Evolutionary conservation across 1,284 basidiomycete genomes (phyloP).

Genomic region (Cryptococcus floricola): DNA sequence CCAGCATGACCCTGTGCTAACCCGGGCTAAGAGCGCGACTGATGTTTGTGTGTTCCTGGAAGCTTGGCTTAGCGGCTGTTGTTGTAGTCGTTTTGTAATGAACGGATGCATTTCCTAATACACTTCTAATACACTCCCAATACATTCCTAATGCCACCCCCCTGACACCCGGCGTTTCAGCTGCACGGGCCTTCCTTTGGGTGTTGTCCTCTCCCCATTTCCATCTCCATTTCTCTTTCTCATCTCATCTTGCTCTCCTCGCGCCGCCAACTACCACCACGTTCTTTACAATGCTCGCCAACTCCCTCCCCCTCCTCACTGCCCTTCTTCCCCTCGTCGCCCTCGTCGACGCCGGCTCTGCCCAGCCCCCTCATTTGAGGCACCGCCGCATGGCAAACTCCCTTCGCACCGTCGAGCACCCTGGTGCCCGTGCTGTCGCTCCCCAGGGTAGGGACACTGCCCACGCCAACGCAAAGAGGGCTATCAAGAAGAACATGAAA

Average conservation of each 20-base stretch:
- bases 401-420: constrained; percentile 4
- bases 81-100: no score
- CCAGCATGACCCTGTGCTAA: no score
- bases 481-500: constrained; percentile 26
- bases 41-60: no score
- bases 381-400: constrained; percentile 20
- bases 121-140: no score
- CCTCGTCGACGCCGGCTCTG: constrained; percentile 12
- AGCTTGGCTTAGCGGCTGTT: no score
- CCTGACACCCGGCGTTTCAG: no score
- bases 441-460: constrained; percentile 18
- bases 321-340: constrained; percentile 32
- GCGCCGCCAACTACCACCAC: neutral
- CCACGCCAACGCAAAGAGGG: constrained; percentile 25
- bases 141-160: no score
- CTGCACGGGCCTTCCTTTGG: no score
- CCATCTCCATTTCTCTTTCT: neutral
- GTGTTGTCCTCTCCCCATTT: no score
- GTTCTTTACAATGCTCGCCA: constrained; percentile 21
- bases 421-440: constrained; percentile 9
- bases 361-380: constrained; percentile 21
- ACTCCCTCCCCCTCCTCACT: constrained; percentile 26
- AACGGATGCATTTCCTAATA: no score
- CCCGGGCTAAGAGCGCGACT: no score
- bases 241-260: neutral